Evolutionary conservation across 1,284 basidiomycete genomes (phyloP), one percentile per base, ranked within the genome.

Genomic region (Cutaneotrichosporon sp.): DNA sequence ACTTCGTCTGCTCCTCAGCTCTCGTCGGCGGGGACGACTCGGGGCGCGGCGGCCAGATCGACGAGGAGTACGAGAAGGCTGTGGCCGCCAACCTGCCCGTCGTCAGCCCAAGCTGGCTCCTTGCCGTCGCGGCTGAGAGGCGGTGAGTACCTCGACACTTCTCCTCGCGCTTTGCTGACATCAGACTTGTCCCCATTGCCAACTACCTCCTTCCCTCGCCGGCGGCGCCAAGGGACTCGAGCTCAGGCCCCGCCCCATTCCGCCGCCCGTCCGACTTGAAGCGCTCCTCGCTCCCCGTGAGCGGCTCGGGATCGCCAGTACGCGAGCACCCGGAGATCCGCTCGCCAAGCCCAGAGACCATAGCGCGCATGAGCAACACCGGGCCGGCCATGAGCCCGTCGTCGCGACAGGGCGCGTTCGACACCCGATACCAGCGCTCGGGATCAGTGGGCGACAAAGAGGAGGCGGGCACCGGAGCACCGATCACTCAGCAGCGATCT

Each of bases 1-100:
- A 97, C 77, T 97, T 95, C 70, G 92, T 97, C 38, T 95, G 93
- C 74, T 95, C 92, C 3, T 92, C 90, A 0, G 90, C 92, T 1
- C 63, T 76, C 1, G 87, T 88, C 1, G 72, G 75, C 8, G 88
- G 87, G 3, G 86, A 88, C 3, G 83, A 84, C 24, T 55, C 58
- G 20, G 74, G 72, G 16, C 57, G 71, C 46, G 71, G 72, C 4
- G 73, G 72, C 8, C 57, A 62, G 31, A 66, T 70, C 38, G 77
- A 69, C 88, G 91, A 90, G 4, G 91, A 92, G 70, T 97, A 97
- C 75, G 92, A 95, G 76, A 86, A 92, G 38, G 94, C 94, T 0
- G 79, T 94, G 56, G 90, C 93, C 75, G 83, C 92, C 54, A 94
- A 91, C 63, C 90, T 95, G 64, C 92, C 93, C 0, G 87, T 95